Base-by-base conservation (phyloP, 2,329 filamentous ascomycete genomes). In the Epichloe glyceriae region DNA sequence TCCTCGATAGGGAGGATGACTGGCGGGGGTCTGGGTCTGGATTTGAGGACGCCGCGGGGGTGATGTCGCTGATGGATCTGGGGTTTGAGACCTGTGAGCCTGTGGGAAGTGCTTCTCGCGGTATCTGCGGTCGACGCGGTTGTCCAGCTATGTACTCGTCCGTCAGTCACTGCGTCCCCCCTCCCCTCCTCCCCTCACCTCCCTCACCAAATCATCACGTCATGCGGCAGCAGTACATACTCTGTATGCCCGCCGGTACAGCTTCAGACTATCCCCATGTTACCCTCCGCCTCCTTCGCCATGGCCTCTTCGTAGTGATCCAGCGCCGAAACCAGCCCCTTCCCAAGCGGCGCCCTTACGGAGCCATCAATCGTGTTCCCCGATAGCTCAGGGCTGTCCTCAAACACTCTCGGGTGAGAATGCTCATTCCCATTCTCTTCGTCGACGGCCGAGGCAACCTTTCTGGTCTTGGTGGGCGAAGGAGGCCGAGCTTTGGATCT, bases 301-400 rank as follows among this genome's bases (percentile, higher is more conserved):
- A 95, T 90, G 3, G 91, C 93, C 63, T 80, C 81, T 64, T 97
- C 93, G 61, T 93, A 97, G 65, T 95, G 87, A 59, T 97, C 93
- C 15, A 98, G 69, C 0, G 93, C 93, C 11, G 90, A 86, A 20
- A 73, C 72, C 4, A 86, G 86, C 58, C 85, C 67, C 51, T 57
- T 64, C 11, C 65, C 60, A 30, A 43, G 49, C 50, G 51, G 15
- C 50, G 49, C 22, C 39, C 44, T 49, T 10, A 40, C 47, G 6
- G 53, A n/a, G 6, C 50, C 54, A n/a, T 56, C 55, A 3, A 57
- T 30, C 5, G 58, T 53, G 20, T 55, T 50, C 4, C 54, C 56
- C 8, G 49, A 22, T 6, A 52, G 44, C 48, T 46, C 47, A n/a
- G 50, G 47, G 4, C 47, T 44, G 8, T 53, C 52, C 53, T 57